A percentile compares a stretch with the other conserved stretches of the same genome.
phyloP scores from a whole-genome alignment of 2,329 filamentous ascomycete species.

The Fusarium neocosmosporiellum region DNA sequence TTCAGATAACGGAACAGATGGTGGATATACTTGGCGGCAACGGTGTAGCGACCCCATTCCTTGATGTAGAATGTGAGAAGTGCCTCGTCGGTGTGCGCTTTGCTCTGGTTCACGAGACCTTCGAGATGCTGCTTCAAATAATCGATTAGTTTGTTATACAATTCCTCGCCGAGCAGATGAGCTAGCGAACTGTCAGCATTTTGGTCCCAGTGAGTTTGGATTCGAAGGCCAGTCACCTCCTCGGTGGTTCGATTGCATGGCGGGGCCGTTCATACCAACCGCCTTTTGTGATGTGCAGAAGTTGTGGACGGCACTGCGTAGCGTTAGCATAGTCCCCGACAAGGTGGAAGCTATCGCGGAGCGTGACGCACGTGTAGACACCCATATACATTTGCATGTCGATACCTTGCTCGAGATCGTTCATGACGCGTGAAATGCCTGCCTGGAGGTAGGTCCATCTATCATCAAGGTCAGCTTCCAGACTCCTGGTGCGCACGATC shows the following conservation, averaged over 20 bases:
- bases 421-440: constrained; percentile 94
- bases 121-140: constrained; percentile 85
- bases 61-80: constrained; percentile 93
- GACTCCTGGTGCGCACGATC: neutral
- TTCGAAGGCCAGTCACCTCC: constrained; percentile 68
- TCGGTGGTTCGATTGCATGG: constrained; percentile 54
- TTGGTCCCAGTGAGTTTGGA: neutral
- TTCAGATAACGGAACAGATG: constrained; percentile 97
- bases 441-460: constrained; percentile 92
- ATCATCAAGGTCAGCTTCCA: constrained; percentile 38
- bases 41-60: constrained; percentile 96
- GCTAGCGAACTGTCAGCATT: constrained; percentile 62
- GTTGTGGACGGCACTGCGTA: constrained; percentile 86
- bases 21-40: constrained; percentile 96
- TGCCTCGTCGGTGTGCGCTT: constrained; percentile 87
- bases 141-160: constrained; percentile 90
- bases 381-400: constrained; percentile 98
- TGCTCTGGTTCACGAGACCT: constrained; percentile 77
- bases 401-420: constrained; percentile 88
- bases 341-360: neutral
- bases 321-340: constrained; percentile 49
- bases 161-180: constrained; percentile 92
- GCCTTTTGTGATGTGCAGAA: constrained; percentile 99
- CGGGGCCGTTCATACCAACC: constrained; percentile 66
- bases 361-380: constrained; percentile 79